Evolutionary conservation across 345 rosid species (phyloP).

Genomic region (Aquilaria yunnanensis): DNA sequence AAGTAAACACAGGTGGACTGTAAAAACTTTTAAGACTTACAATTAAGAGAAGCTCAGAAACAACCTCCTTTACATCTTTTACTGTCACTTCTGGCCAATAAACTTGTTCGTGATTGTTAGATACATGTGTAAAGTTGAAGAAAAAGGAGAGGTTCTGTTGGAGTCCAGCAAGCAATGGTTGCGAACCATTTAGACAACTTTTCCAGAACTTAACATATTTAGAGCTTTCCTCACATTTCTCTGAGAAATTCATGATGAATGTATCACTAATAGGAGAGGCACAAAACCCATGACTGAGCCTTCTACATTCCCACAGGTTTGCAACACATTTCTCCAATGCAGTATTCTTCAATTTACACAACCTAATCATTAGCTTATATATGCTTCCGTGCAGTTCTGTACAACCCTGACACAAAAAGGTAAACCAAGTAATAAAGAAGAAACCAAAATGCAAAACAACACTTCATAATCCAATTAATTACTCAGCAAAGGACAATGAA

Average conservation of each 20-base stretch:
- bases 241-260: constrained; percentile 38
- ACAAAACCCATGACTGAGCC: constrained; percentile 85
- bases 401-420: constrained; percentile 52
- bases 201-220: constrained; percentile 59
- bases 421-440: constrained; percentile 1
- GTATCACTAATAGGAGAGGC: constrained; percentile 62
- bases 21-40: constrained; percentile 33
- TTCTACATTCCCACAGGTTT: constrained; percentile 71
- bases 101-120: constrained; percentile 21
- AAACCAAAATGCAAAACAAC: constrained; percentile 7
- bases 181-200: constrained; percentile 53
- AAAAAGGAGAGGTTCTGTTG: constrained; percentile 44
- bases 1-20: neutral
- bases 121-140: constrained; percentile 20
- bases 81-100: constrained; percentile 29
- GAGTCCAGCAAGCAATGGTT: constrained; percentile 52
- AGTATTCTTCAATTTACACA: constrained; percentile 43
- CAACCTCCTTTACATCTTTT: constrained; percentile 51
- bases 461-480: neutral
- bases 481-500: too few species aligned
- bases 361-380: constrained; percentile 49
- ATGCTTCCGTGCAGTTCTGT: constrained; percentile 34
- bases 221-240: constrained; percentile 40
- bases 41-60: constrained; percentile 50
- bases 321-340: constrained; percentile 49